These are phyloP conservation scores for Arthrobotrys sphaeroides DNA, from an alignment of 2,329 filamentous ascomycete genomes.

Conservation along the genomic window DNA sequence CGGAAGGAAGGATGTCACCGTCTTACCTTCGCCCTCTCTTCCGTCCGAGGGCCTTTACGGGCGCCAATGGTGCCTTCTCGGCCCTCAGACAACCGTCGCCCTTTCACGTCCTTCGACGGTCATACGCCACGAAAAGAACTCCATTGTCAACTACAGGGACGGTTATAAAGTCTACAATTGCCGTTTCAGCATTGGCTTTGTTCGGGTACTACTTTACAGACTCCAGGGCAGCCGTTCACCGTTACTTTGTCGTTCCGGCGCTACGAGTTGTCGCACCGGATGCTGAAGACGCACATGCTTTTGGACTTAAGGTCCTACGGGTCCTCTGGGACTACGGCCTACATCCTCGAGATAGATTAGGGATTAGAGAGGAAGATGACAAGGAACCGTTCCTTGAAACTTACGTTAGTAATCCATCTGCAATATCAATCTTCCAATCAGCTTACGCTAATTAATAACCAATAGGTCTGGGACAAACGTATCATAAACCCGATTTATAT, in stretches of 20 bases:
- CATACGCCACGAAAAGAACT: conserved; percentile 24
- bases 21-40: conserved; percentile 47
- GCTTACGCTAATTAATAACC: conserved; percentile 15
- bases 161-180: conserved; percentile 40
- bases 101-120: conserved; percentile 25
- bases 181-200: conserved; percentile 30
- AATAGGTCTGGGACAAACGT: conserved; percentile 77
- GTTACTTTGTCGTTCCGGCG: conserved; percentile 68
- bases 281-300: conserved; percentile 91
- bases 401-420: conserved; percentile 22
- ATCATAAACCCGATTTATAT: conserved; percentile 90
- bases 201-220: conserved; percentile 64
- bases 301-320: conserved; percentile 76
- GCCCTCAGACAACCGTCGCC: conserved; percentile 25
- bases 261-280: conserved; percentile 73
- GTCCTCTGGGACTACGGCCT: conserved; percentile 77
- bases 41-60: conserved; percentile 24
- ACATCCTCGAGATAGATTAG: conserved; percentile 80
- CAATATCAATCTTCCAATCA: neutral
- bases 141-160: conserved; percentile 42
- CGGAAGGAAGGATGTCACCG: conserved; percentile 48
- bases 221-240: conserved; percentile 67
- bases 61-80: conserved; percentile 36
- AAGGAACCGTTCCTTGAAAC: conserved; percentile 47
- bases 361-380: conserved; percentile 60